Percentiles rank a stretch among this genome's conserved stretches.
phyloP scores from a whole-genome alignment of 2,329 filamentous ascomycete genomes.

The Colletotrichum cereale region DNA sequence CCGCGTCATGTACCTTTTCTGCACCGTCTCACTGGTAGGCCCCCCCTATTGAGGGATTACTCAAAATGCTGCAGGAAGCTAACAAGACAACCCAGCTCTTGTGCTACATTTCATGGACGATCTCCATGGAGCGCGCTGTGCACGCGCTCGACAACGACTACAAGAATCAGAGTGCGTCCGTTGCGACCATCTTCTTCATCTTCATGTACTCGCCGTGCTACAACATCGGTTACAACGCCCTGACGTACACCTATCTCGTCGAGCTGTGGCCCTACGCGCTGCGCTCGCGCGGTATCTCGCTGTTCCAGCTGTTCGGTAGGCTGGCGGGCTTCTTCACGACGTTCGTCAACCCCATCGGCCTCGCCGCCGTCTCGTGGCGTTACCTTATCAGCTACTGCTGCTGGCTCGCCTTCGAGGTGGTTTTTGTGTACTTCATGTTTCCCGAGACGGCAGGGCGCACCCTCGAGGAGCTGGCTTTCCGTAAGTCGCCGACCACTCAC shows the following conservation, averaged over 20 bases:
- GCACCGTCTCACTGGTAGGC: slow-evolving; percentile 51
- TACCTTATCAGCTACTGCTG: slow-evolving; percentile 43
- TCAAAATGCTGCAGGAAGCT: neutral
- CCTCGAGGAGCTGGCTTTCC: slow-evolving; percentile 69
- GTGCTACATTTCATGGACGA: slow-evolving; percentile 68
- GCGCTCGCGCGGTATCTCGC: slow-evolving; percentile 65
- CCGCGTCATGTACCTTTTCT: slow-evolving; percentile 62
- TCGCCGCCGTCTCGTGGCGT: slow-evolving; percentile 33
- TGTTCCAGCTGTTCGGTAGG: slow-evolving; percentile 50
- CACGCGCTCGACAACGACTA: slow-evolving; percentile 46
- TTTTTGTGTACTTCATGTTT: slow-evolving; percentile 81
- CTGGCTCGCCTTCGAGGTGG: slow-evolving; percentile 46
- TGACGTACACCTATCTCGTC: slow-evolving; percentile 71
- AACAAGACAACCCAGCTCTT: neutral
- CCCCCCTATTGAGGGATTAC: neutral
- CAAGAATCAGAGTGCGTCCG: slow-evolving; percentile 49
- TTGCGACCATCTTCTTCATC: slow-evolving; percentile 65
- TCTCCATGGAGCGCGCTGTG: slow-evolving; percentile 56
- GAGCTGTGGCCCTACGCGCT: slow-evolving; percentile 71
- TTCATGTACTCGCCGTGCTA: slow-evolving; percentile 68
- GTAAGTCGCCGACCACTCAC: slow-evolving; percentile 3
- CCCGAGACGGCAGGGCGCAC: slow-evolving; percentile 82
- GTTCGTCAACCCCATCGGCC: slow-evolving; percentile 42
- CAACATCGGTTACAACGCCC: slow-evolving; percentile 71
- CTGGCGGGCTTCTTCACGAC: slow-evolving; percentile 41